phyloP scores from a whole-genome alignment of 108 stramenopile species.

The Skeletonema marinoi region DNA sequence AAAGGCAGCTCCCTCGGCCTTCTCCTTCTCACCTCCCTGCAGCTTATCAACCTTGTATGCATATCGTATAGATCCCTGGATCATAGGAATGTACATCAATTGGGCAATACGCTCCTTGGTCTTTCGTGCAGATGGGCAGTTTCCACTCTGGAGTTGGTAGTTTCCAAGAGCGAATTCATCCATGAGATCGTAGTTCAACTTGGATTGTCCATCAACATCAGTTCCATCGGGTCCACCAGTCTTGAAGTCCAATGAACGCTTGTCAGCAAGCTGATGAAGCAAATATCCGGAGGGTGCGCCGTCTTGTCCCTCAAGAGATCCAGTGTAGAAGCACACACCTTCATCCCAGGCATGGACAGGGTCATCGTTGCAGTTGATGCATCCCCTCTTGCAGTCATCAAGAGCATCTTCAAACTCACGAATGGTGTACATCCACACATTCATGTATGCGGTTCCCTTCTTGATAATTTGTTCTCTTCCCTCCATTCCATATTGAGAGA shows the following conservation, averaged over 20 bases:
- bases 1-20: slow-evolving; percentile 73
- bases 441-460: slow-evolving; percentile 71
- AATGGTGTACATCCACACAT: slow-evolving; percentile 75
- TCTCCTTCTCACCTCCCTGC: slow-evolving; percentile 53
- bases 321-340: slow-evolving; percentile 67
- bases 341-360: slow-evolving; percentile 76
- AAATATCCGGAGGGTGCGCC: slow-evolving; percentile 56
- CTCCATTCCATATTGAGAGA: slow-evolving; percentile 23
- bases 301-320: slow-evolving; percentile 54
- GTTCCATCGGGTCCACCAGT: slow-evolving; percentile 63
- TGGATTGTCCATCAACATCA: slow-evolving; percentile 45
- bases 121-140: slow-evolving; percentile 53
- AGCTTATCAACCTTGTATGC: slow-evolving; percentile 60
- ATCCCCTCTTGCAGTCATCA: slow-evolving; percentile 64
- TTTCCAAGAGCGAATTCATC: slow-evolving; percentile 59
- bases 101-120: slow-evolving; percentile 54
- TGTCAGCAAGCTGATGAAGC: slow-evolving; percentile 65
- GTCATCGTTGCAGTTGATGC: slow-evolving; percentile 63
- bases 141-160: slow-evolving; percentile 42
- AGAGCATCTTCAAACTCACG: slow-evolving; percentile 75
- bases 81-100: slow-evolving; percentile 72
- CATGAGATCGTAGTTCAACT: slow-evolving; percentile 58
- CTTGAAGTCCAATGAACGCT: slow-evolving; percentile 59
- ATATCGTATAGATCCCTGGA: slow-evolving; percentile 76
- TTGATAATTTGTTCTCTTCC: slow-evolving; percentile 65